Base-by-base conservation (phyloP, 2,329 filamentous ascomycete species). In the Leptographium wingfieldii region DNA sequence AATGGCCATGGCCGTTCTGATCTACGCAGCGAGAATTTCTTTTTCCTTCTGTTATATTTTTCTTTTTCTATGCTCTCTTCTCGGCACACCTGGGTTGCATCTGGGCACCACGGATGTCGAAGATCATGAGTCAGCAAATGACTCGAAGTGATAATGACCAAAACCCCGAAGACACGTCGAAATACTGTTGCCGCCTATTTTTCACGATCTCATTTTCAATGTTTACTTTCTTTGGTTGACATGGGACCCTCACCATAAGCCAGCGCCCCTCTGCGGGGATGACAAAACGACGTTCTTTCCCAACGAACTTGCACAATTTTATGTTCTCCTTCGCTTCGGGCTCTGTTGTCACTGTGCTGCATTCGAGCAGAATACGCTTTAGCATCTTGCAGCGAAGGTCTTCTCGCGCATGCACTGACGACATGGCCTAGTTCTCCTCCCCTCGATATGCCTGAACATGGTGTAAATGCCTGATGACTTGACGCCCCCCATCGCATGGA, bases 391-490 rank as follows among this genome's bases (percentile, higher is more conserved):
- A 52, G 49, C 53, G 33, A 55, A 5, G 6, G 16, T 22, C n/a
- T 55, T 27, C 7, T 12, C 16, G 14, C 31, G 56, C 19, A 53
- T 35, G 48, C 33, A 31, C 33, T 14, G 48, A 53, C 33, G 49
- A 46, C 35, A 54, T 19, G 27, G 25, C 38, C 52, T 48, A n/a
- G 53, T 55, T 56, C 55, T 52, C 52, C 53, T 57, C 56, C 55
- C 55, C 51, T 63, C 56, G 56, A 63, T 62, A 63, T 62, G 63
- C 63, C 64, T 60, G 58, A 60, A 64, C 38, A 64, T 58, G 64
- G 64, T 65, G 59, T 64, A 65, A 61, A 66, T 61, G 63, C 62
- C 53, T 66, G 60, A 66, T 65, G 65, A 66, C 60, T 38, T 63
- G 59, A 66, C 63, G 63, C 61, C 61, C 60, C 55, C 52, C 22